Base-by-base conservation (phyloP, 768 basidiomycete species). In the Psilocybe cubensis region DNA sequence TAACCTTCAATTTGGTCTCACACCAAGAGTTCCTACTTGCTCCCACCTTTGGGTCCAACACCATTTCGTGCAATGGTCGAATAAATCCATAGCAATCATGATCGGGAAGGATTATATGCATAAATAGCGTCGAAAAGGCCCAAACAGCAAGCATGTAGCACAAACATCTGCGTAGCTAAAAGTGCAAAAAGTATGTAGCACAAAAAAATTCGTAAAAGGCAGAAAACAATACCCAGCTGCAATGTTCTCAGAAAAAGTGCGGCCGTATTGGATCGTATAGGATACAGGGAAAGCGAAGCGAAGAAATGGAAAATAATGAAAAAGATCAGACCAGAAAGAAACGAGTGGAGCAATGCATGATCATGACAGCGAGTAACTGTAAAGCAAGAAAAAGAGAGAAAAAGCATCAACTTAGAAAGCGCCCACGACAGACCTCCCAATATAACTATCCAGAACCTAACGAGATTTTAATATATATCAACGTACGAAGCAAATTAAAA, bases 371-470 rank as follows among this genome's bases (percentile, higher is more conserved):
- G 12, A 38, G 35, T 38, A n/a, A n/a, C n/a, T n/a, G n/a, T n/a
- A 38, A 38, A 38, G 35, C 8, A 31, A 35, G 18, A 38, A 44
- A 49, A 41, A 9, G 9, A 45, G 20, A 50, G 6, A 27, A 38
- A n/a, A n/a, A n/a, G n/a, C n/a, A n/a, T n/a, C n/a, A n/a, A n/a
- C n/a, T 52, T 61, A 74, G 58, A 72, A 73, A 45, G 70, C 70
- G 56, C 68, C 67, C 46, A 71, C 69, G 23, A 59, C 62, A 11
- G 70, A 70, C 40, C 69, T 67, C 12, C 66, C 63, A 57, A 72
- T 66, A 49, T 67, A 74, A 44, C 61, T 54, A 63, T 74, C 72
- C 42, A 74, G 65, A 44, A 73, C 60, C 72, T 74, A 28, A 8
- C 28, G 20, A 35, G 47, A 59, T 31, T 41, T 14, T 53, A 38